Base-by-base conservation (phyloP, 495 filamentous ascomycete genomes). In the Hyaloscypha hepaticicola region DNA sequence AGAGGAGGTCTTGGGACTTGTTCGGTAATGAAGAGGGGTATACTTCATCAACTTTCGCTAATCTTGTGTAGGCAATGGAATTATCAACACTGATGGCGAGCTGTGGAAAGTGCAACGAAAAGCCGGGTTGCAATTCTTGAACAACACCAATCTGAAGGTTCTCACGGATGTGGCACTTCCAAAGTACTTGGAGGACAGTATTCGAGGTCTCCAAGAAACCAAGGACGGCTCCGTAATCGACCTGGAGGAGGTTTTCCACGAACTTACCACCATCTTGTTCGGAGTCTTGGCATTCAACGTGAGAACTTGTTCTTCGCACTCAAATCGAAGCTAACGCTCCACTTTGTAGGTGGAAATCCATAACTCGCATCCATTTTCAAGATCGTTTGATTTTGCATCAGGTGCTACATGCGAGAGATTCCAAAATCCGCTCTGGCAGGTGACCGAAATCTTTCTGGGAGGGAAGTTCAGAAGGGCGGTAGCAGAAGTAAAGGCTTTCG, bases 61-160 rank as follows among this genome's bases (percentile, higher is more conserved):
- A 34, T 5, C 41, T 24, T 26, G 11, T 6, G 9, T 28, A 83
- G 80, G 84, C 0, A 80, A 84, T 56, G 85, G 85, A 12, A 87
- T 87, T 69, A 87, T 87, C 65, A 87, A 87, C 66, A 80, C 81
- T 22, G 85, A 87, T 61, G 85, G 85, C 12, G 83, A 85, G 19
- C 66, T 85, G 41, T 87, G 85, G 84, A 84, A 79, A 63, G 73
- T 80, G 1, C 85, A 87, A 69, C 74, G 85, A 29, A 86, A 85
- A 69, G 84, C 85, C 33, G 85, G 85, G 1, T 69, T 83, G 19
- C 73, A 79, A 16, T 87, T 87, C 64, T 82, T 87, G 63, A 87
- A 73, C 68, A 77, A 76, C 27, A 70, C 83, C 55, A 86, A 86
- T 58, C 68, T 87, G 11, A 77, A 80, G 21, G 77, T 79, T n/a